Conservation (phyloP, 805 yeast species). For the Starmerella floris region DNA sequence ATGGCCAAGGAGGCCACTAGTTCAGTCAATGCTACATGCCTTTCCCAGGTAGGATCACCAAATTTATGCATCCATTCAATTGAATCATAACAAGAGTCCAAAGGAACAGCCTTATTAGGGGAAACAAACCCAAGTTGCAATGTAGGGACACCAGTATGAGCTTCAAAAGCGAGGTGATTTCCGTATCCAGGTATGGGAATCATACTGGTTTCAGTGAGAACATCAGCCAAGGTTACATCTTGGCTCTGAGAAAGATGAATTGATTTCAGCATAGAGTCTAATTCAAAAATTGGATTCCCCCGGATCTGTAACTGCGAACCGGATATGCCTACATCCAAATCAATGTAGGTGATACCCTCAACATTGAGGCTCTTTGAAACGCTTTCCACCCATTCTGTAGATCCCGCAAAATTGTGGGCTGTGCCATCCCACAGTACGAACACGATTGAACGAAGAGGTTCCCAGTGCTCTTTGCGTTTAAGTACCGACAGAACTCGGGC, state of each 20-base stretch:
- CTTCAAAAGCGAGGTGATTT: slow-evolving; percentile 56
- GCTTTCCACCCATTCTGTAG: slow-evolving; percentile 61
- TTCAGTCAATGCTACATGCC: slow-evolving; percentile 44
- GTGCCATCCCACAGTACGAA: slow-evolving; percentile 77
- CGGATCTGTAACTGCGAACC: slow-evolving; percentile 41
- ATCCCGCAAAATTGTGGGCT: slow-evolving; percentile 69
- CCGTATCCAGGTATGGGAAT: slow-evolving; percentile 29
- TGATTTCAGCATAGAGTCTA: slow-evolving; percentile 37
- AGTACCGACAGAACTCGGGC: slow-evolving; percentile 54
- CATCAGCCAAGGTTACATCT: slow-evolving; percentile 16
- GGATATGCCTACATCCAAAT: slow-evolving; percentile 47
- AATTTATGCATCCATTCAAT: slow-evolving; percentile 41
- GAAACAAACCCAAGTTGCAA: slow-evolving; percentile 44
- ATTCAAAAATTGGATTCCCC: slow-evolving; percentile 44
- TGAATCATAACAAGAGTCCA: slow-evolving; percentile 50
- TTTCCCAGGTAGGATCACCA: slow-evolving; percentile 44
- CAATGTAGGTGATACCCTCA: slow-evolving; percentile 59
- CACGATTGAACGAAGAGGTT: slow-evolving; percentile 66
- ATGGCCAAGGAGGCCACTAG: slow-evolving; percentile 41
- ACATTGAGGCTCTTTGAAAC: slow-evolving; percentile 40
- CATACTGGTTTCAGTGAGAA: not conserved
- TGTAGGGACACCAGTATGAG: slow-evolving; percentile 55
- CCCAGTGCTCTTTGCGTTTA: slow-evolving; percentile 57
- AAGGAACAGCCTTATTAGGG: slow-evolving; percentile 30
- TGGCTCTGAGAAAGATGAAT: slow-evolving; percentile 20